phyloP scores from a whole-genome alignment of 768 basidiomycete species.

The Gymnopilus junonius region DNA sequence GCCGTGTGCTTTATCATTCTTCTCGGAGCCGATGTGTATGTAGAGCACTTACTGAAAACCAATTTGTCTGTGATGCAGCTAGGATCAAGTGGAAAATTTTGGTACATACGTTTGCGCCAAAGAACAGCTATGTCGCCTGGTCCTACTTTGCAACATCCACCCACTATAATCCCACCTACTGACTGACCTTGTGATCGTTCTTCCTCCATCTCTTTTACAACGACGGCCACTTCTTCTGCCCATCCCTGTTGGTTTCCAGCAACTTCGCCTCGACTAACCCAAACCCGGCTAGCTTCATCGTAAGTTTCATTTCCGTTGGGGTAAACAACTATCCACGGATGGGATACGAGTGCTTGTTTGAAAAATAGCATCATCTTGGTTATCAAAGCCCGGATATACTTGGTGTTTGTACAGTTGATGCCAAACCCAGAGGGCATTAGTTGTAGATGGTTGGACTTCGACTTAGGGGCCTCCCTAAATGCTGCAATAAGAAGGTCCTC shows the following conservation, averaged over 20 bases:
- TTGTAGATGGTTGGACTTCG: constrained; percentile 7
- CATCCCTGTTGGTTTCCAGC: constrained; percentile 31
- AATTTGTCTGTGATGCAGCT: not conserved
- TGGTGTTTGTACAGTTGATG: constrained; percentile 70
- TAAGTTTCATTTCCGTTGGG: constrained; percentile 72
- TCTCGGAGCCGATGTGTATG: not conserved
- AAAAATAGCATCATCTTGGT: constrained; percentile 35
- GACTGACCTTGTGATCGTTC: constrained; percentile 23
- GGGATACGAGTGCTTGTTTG: constrained; percentile 9
- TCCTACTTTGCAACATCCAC: constrained; percentile 72
- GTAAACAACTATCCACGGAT: constrained; percentile 67
- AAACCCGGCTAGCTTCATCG: constrained; percentile 48
- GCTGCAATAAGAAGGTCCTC: constrained; percentile 49
- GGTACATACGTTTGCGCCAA: not conserved
- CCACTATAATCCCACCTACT: constrained; percentile 58
- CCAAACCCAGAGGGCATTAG: constrained; percentile 61
- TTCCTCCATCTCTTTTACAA: constrained; percentile 20
- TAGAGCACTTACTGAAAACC: not conserved
- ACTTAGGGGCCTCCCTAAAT: constrained; percentile 27
- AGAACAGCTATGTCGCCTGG: constrained; percentile 50
- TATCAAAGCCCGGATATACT: constrained; percentile 45
- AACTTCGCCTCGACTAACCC: constrained; percentile 31
- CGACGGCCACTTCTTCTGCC: constrained; percentile 35
- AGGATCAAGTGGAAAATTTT: not conserved
- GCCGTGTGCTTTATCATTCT: not conserved